Evolutionary conservation across 1,284 basidiomycete species (phyloP).

Genomic region (Rhodotorula sp.): DNA sequence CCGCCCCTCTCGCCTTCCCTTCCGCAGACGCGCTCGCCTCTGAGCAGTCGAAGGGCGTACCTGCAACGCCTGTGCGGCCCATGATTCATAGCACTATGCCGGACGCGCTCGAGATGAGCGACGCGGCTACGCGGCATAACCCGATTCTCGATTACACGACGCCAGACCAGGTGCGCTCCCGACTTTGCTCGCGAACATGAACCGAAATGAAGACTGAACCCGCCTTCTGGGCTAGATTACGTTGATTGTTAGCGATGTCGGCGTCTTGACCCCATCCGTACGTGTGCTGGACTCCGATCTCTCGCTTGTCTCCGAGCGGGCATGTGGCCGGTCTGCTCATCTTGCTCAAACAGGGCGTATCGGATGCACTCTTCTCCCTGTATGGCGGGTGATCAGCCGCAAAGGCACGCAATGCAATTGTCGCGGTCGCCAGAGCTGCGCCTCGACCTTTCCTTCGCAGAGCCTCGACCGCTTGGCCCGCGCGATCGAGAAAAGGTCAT

Average conservation of each 20-base stretch:
- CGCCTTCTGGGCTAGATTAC: slow-evolving; percentile 59
- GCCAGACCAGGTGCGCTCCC: slow-evolving; percentile 41
- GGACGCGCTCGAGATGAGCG: slow-evolving; percentile 50
- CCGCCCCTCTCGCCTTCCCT: slow-evolving; percentile 36
- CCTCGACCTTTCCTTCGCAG: no score
- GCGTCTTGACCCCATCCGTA: slow-evolving; percentile 81
- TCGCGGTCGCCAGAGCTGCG: background rate
- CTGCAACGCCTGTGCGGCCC: slow-evolving; percentile 39
- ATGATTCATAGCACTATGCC: slow-evolving; percentile 42
- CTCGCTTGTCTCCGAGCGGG: background rate
- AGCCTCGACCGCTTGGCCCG: no score
- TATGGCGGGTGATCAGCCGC: background rate
- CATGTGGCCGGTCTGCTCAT: background rate
- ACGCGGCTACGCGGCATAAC: slow-evolving; percentile 53
- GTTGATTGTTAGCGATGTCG: slow-evolving; percentile 86
- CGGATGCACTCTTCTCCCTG: slow-evolving; percentile 36
- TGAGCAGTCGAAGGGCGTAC: slow-evolving; percentile 45
- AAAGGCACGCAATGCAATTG: slow-evolving; percentile 2
- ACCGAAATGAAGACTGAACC: no score
- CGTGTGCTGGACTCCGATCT: background rate
- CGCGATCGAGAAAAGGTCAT: no score
- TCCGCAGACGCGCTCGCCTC: slow-evolving; percentile 41
- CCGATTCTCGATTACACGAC: slow-evolving; percentile 56
- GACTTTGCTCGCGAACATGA: no score
- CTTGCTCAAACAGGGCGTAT: slow-evolving; percentile 27